A percentile compares a stretch with the other conserved stretches of the same genome.
Conservation (phyloP, 2,329 filamentous ascomycete genomes). For the Chaetomium strumarium region DNA sequence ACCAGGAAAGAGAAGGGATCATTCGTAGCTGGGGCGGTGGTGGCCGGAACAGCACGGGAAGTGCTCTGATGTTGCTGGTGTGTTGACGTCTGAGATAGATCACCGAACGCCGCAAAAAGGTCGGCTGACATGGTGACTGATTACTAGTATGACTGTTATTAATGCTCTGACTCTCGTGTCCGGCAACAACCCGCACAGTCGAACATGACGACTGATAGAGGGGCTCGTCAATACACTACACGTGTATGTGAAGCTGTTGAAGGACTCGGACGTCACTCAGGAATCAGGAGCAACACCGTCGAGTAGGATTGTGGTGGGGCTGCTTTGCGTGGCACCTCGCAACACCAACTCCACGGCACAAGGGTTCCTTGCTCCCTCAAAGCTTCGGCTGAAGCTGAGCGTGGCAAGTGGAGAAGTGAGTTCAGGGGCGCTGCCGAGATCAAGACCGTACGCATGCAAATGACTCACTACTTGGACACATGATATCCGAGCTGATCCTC, state of each 20-base stretch:
- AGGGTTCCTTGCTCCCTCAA: not conserved
- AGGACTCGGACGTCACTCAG: not conserved
- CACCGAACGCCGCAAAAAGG: conserved; percentile 58
- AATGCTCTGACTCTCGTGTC: not conserved
- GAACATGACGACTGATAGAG: not conserved
- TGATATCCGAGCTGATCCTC: too few relatives aligned
- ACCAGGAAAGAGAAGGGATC: conserved; percentile 32
- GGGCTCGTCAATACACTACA: too few relatives aligned
- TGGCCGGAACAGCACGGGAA: conserved; percentile 4
- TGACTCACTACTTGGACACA: not conserved
- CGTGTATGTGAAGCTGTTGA: not conserved
- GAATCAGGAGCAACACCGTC: not conserved
- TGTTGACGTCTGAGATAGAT: conserved; percentile 36
- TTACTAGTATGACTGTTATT: not conserved
- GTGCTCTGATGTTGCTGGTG: conserved; percentile 21
- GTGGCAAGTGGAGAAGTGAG: not conserved
- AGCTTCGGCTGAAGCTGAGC: not conserved
- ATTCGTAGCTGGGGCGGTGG: conserved; percentile 16
- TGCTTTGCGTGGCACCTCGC: not conserved
- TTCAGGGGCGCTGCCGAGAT: not conserved
- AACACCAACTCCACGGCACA: not conserved
- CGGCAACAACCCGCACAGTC: not conserved
- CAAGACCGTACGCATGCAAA: not conserved
- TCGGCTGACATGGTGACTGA: conserved; percentile 53
- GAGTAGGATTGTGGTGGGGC: not conserved